Conservation (phyloP, 306 rosid species). For the Casuarina glauca region DNA sequence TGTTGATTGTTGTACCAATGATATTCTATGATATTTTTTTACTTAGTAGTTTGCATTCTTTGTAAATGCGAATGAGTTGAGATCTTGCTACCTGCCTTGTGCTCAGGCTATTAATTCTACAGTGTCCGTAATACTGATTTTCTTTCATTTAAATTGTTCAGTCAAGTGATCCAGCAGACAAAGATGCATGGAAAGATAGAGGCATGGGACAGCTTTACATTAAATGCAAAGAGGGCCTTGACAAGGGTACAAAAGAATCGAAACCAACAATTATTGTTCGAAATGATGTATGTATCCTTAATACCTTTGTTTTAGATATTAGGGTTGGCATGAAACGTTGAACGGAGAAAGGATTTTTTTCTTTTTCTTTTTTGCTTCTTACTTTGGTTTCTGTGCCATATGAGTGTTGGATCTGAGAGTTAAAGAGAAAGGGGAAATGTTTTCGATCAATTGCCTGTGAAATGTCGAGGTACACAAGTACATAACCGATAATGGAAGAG, state of each 20-base stretch:
- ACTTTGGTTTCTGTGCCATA: neutral
- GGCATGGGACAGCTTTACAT: constrained; percentile 89
- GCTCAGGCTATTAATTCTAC: neutral
- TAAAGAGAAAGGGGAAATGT: neutral
- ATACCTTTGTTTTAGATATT: constrained; percentile 12
- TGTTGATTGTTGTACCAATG: neutral
- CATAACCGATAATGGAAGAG: neutral
- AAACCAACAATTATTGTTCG: constrained; percentile 91
- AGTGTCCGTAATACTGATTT: neutral
- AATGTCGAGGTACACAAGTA: neutral
- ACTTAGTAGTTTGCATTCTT: neutral
- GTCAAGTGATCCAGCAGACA: constrained; percentile 83
- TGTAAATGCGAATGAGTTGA: neutral
- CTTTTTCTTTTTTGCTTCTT: neutral
- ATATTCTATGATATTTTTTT: constrained; percentile 3
- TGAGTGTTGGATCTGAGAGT: neutral
- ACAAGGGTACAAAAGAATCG: constrained; percentile 92
- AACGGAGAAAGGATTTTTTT: neutral
- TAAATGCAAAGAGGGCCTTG: constrained; percentile 86
- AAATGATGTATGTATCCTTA: constrained; percentile 67
- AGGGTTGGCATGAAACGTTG: neutral
- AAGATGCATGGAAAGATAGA: constrained; percentile 89
- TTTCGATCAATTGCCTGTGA: neutral
- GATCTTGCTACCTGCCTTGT: neutral
- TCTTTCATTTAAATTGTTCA: constrained; percentile 35